Evolutionary conservation across 208 protist species (phyloP), one percentile per base, ranked within the genome.

Genomic region (Wallacemonas sp.): DNA sequence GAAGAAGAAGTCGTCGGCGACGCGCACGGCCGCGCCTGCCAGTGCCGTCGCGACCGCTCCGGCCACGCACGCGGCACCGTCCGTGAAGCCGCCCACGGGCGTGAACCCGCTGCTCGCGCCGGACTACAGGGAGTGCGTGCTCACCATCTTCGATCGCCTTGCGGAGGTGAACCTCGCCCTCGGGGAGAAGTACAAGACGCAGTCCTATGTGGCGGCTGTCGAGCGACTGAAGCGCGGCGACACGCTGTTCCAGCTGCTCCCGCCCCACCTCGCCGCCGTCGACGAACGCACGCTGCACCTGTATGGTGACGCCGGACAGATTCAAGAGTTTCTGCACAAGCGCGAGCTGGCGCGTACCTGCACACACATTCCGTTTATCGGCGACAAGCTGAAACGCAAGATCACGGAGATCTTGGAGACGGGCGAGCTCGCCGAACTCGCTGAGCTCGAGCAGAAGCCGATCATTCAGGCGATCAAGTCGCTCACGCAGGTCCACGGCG

Each of bases 401-500:
- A 82, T 97, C 2, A 64, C 79, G 8, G 86, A 94, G 66, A 94
- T 97, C 44, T 72, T 97, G 0, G 16, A 67, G 22, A 95, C 87
- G 0, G 92, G 92, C 22, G 84, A 86, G 26, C 68, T 97, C 44
- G 57, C 68, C 33, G 81, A 97, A 71, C 74, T 93, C 23, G 79
- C 92, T 49, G 50, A 14, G 62, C 64, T 91, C 22, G 65, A 93
- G 70, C 65, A 77, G 26, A 89, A 91, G 49, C 89, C 89, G 12
- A 65, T 92, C 18, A 91, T 94, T 54, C 74, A 77, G 0, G 92
- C 92, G 0, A 86, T 94, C 73, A 83, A 81, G 7, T 73, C 86
- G 62, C 77, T 97, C 18, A 90, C 87, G 20, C 74, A 91, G 66
- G 79, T 97, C 36, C 86, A 93, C 71, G 92, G 92, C 61, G 74